Conservation (phyloP, 2,329 filamentous ascomycete genomes). For the Daldinia sp. region DNA sequence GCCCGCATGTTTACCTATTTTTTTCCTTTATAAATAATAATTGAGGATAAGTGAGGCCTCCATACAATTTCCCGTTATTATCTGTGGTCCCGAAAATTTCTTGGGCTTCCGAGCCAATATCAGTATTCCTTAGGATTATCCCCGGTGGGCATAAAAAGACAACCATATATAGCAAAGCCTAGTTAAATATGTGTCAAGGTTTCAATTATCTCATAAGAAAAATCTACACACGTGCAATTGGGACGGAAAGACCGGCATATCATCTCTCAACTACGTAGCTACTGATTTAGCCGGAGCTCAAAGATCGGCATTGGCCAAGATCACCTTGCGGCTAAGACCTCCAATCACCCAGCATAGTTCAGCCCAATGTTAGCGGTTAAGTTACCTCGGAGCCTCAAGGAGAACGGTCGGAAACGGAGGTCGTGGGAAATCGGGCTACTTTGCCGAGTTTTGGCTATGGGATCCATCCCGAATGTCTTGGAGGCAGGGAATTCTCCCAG, state of each 20-base stretch:
- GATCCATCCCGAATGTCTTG: conserved; percentile 4
- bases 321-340: not conserved
- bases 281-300: conserved; percentile 26
- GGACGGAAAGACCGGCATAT: conserved; percentile 22
- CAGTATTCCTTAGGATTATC: not conserved
- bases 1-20: too few species aligned
- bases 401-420: not conserved
- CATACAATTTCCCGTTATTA: not conserved
- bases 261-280: not conserved
- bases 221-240: not conserved
- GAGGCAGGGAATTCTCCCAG: not conserved
- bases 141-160: not conserved
- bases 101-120: not conserved
- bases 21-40: too few species aligned
- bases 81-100: not conserved
- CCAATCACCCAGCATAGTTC: conserved; percentile 9
- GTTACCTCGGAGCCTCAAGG: conserved; percentile 9
- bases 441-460: conserved; percentile 17
- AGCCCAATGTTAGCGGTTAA: conserved; percentile 21
- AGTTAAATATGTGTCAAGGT: not conserved
- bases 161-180: not conserved
- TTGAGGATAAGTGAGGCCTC: not conserved
- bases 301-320: conserved; percentile 28
- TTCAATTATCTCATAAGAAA: not conserved
- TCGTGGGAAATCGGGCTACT: not conserved